A percentile compares a stretch with the other conserved stretches of the same genome.
These are phyloP conservation scores for Chlorella vulgaris DNA, from an alignment of 139 green algal species.

Conservation along the genomic window DNA sequence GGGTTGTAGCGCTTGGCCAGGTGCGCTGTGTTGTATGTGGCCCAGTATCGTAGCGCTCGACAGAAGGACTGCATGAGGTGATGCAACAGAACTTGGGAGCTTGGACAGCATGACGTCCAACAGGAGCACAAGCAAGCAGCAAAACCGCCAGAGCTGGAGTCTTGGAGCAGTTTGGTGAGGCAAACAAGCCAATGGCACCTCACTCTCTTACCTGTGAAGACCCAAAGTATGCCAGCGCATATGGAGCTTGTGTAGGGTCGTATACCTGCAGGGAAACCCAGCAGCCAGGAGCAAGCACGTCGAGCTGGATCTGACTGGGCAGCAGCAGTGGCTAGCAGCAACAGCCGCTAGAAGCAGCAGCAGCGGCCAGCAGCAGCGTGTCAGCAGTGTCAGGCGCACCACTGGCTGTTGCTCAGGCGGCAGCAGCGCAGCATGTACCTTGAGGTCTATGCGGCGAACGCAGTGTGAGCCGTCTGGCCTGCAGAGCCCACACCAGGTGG, in stretches of 20 bases:
- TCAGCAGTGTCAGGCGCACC: background rate
- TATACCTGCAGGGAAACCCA: too few relatives aligned
- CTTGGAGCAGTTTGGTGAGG: too few relatives aligned
- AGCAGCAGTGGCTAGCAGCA: background rate
- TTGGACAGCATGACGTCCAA: too few relatives aligned
- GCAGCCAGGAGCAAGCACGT: too few relatives aligned
- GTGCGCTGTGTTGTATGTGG: constrained; percentile 13
- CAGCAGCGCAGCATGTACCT: constrained; percentile 41
- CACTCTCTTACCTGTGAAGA: too few relatives aligned
- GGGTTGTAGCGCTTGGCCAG: constrained; percentile 11
- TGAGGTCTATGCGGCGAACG: constrained; percentile 66
- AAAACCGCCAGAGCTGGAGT: too few relatives aligned
- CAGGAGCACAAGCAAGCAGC: too few relatives aligned
- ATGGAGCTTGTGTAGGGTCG: too few relatives aligned
- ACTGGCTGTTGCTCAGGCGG: constrained; percentile 18
- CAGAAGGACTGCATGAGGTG: constrained; percentile 37
- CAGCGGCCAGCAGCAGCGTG: too few relatives aligned
- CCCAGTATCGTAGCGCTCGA: constrained; percentile 29
- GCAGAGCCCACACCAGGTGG: constrained; percentile 67
- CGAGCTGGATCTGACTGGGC: too few relatives aligned
- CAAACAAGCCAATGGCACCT: too few relatives aligned
- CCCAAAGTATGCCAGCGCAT: too few relatives aligned
- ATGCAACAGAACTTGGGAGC: background rate
- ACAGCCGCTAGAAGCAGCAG: background rate
- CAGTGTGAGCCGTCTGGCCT: constrained; percentile 17